A percentile compares a stretch with the other conserved stretches of the same genome.
These are phyloP conservation scores for Podospora didyma DNA, from an alignment of 495 filamentous ascomycete species.

Conservation along the genomic window DNA sequence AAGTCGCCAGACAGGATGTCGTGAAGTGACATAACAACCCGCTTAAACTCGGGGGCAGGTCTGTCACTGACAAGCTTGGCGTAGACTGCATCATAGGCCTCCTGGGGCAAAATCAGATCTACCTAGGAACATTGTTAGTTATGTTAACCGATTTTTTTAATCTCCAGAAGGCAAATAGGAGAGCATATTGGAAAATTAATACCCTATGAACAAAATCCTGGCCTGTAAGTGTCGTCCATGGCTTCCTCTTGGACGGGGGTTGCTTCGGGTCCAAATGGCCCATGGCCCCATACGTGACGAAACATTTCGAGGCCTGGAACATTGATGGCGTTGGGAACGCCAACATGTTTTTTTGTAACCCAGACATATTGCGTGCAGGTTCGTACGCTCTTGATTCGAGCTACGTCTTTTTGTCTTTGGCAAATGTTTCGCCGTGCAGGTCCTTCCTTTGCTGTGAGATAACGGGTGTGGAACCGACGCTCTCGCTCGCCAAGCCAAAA, in stretches of 20 bases:
- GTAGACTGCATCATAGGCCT: slow-evolving; percentile 55
- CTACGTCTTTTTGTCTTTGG: too few relatives aligned
- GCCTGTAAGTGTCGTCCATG: slow-evolving; percentile 62
- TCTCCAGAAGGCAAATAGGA: too few relatives aligned
- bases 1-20: slow-evolving; percentile 73
- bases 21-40: slow-evolving; percentile 70
- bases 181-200: background rate
- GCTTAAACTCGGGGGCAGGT: slow-evolving; percentile 53
- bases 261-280: slow-evolving; percentile 65
- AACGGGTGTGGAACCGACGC: too few relatives aligned
- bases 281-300: slow-evolving; percentile 63
- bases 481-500: too few relatives aligned
- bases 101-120: slow-evolving; percentile 70
- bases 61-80: slow-evolving; percentile 42
- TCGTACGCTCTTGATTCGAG: too few relatives aligned
- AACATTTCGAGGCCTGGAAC: slow-evolving; percentile 66
- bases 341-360: slow-evolving; percentile 44
- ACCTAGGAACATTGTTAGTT: slow-evolving; percentile 43
- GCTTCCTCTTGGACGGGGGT: slow-evolving; percentile 65
- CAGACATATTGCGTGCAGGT: background rate
- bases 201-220: slow-evolving; percentile 80
- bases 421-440: too few relatives aligned
- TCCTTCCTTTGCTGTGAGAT: too few relatives aligned
- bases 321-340: slow-evolving; percentile 51
- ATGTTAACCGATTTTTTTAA: background rate